Evolutionary conservation across 768 basidiomycete genomes (phyloP), one percentile per base, ranked within the genome.

Genomic region (Russula compacta): DNA sequence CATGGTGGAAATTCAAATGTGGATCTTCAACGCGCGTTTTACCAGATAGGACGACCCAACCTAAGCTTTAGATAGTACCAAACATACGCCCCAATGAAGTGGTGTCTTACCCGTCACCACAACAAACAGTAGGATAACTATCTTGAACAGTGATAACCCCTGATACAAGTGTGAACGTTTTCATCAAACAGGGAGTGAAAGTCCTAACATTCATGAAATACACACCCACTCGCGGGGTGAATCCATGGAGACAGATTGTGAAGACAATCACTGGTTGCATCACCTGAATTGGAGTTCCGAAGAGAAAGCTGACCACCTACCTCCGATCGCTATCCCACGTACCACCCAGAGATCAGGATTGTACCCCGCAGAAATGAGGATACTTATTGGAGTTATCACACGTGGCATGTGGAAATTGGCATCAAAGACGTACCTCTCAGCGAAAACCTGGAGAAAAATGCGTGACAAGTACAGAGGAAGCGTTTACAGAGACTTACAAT

Each of bases 41-140:
- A 0, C 83, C 85, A 4, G 79, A 77, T 11, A 87, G 76, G 9
- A 86, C 85, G 24, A 81, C 81, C 73, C 83, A 80, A 3, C 83
- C 83, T 76, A 40, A 32, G 35, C 12, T 21, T 8, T 4, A 15
- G 10, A 24, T 35, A 19, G 12, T 52, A 49, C 43, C 11, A 42
- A 43, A 43, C 11, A 15, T n/a, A 50, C 10, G 2, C 19, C 21
- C 43, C 38, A 33, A 24, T 15, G 12, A 47, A 47, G 19, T 15
- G 38, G 19, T 29, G 43, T 5, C 66, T 14, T 55, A 66, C 80
- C 80, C 4, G 82, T 78, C 44, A 84, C 69, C 1, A 83, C 78
- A 47, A 86, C 70, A 61, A 84, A 77, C n/a, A 80, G 29, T 0
- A 85, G 72, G 51, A 84, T 79, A 14, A 74, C 56, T 5, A 80